Evolutionary conservation across 148 eudicot genomes (phyloP).

Genomic region (Amaranthus cruentus): DNA sequence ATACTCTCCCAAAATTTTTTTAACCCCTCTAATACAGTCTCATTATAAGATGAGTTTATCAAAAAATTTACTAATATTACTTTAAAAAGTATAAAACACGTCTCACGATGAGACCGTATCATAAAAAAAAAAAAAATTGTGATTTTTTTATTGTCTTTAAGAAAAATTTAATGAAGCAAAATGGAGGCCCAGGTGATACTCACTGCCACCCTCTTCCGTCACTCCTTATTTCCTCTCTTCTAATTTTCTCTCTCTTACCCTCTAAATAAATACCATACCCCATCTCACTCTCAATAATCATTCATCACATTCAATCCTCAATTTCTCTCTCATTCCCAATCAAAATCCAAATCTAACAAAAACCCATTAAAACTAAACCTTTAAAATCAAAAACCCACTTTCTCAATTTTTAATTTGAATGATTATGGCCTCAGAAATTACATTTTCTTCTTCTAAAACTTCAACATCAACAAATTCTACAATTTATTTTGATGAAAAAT

Average conservation of each 20-base stretch:
- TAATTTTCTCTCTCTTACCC: neutral
- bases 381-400: neutral
- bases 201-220: conserved; percentile 38
- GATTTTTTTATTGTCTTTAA: neutral
- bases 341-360: neutral
- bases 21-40: too few relatives aligned
- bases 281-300: conserved; percentile 8
- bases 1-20: too few relatives aligned
- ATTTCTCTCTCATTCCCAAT: conserved; percentile 1
- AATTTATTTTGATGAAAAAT: conserved; percentile 48
- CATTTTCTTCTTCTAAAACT: conserved; percentile 4
- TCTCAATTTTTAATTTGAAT: neutral
- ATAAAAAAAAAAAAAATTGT: too few relatives aligned
- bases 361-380: neutral
- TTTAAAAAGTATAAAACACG: too few relatives aligned
- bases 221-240: conserved; percentile 12
- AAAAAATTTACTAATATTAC: too few relatives aligned
- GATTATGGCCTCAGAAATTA: conserved; percentile 19
- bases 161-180: conserved; percentile 24
- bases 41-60: too few relatives aligned
- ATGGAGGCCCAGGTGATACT: conserved; percentile 40
- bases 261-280: conserved; percentile 33
- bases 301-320: neutral
- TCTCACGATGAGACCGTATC: too few relatives aligned
- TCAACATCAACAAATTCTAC: conserved; percentile 20